These are phyloP conservation scores for Echinosophora koreensis DNA, from an alignment of 306 rosid species.

Conservation along the genomic window DNA sequence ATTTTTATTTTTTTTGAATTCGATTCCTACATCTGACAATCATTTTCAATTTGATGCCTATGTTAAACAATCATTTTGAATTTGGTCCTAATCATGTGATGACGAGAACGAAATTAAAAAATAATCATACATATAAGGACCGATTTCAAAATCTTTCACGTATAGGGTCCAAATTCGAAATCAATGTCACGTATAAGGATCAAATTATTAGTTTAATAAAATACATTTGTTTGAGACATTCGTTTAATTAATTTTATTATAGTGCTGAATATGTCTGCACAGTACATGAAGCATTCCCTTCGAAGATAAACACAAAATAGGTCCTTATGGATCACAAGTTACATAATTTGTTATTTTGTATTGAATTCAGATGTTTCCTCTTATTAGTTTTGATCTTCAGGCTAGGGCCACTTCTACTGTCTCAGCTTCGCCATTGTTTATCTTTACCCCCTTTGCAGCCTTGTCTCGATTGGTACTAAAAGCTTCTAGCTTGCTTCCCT, in stretches of 20 bases:
- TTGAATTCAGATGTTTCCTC: background rate
- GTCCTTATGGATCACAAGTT: conserved; percentile 1
- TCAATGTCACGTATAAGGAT: too few species aligned
- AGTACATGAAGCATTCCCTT: background rate
- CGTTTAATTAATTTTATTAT: background rate
- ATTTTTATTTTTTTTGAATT: too few species aligned
- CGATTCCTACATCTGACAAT: too few species aligned
- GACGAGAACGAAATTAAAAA: too few species aligned
- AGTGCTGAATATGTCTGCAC: conserved; percentile 5
- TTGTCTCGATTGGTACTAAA: conserved; percentile 40
- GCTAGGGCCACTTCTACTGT: conserved; percentile 42
- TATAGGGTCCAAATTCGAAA: too few species aligned
- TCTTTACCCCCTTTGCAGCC: conserved; percentile 29
- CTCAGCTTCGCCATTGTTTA: conserved; percentile 26
- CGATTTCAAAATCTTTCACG: too few species aligned
- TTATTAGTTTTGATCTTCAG: conserved; percentile 13
- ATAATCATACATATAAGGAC: too few species aligned
- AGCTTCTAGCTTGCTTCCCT: conserved; percentile 23
- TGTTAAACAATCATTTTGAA: too few species aligned
- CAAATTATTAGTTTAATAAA: too few species aligned
- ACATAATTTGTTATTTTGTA: conserved; percentile 9
- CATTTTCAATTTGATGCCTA: too few species aligned
- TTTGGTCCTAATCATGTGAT: too few species aligned
- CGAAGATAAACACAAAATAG: conserved; percentile 6
- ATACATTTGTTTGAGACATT: too few species aligned